phyloP scores from a whole-genome alignment of 306 rosid species.

The Argentina anserina region DNA sequence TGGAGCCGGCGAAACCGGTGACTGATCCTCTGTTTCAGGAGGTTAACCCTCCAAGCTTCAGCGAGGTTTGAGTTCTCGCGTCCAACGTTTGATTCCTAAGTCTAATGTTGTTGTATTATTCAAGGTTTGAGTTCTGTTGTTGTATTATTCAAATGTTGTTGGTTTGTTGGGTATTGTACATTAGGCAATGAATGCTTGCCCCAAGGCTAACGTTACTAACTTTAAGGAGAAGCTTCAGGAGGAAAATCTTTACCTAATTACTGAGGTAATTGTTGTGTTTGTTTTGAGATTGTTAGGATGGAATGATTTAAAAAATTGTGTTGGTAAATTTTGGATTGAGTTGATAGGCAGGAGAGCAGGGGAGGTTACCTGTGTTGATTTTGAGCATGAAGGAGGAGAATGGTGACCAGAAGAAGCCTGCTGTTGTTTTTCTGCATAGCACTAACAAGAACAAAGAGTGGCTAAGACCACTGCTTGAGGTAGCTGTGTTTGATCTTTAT shows the following conservation, averaged over 20 bases:
- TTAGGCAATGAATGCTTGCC: constrained; percentile 59
- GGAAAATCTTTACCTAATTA: constrained; percentile 64
- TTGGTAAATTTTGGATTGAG: neutral
- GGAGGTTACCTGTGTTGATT: constrained; percentile 73
- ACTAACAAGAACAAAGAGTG: constrained; percentile 64
- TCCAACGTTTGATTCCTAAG: neutral
- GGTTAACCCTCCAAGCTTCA: constrained; percentile 25
- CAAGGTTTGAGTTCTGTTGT: neutral
- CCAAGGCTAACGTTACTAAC: constrained; percentile 41
- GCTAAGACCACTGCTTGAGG: constrained; percentile 82
- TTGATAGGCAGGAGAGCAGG: constrained; percentile 83
- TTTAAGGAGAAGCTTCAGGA: constrained; percentile 55
- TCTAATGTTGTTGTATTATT: neutral
- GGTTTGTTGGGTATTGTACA: constrained; percentile 7
- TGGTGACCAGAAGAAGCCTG: constrained; percentile 48
- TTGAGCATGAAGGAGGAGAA: constrained; percentile 69
- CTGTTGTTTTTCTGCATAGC: constrained; percentile 71
- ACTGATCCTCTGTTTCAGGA: constrained; percentile 46
- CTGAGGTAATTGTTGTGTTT: constrained; percentile 50
- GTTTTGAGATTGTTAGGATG: neutral
- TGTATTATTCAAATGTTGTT: neutral
- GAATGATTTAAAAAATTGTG: neutral
- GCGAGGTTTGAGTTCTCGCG: constrained; percentile 40
- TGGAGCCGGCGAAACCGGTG: constrained; percentile 53
- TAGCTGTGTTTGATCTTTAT: constrained; percentile 4